A percentile compares a stretch with the other conserved stretches of the same genome.
Conservation (phyloP, 495 filamentous ascomycete genomes). For the Penicillium verhagenii region DNA sequence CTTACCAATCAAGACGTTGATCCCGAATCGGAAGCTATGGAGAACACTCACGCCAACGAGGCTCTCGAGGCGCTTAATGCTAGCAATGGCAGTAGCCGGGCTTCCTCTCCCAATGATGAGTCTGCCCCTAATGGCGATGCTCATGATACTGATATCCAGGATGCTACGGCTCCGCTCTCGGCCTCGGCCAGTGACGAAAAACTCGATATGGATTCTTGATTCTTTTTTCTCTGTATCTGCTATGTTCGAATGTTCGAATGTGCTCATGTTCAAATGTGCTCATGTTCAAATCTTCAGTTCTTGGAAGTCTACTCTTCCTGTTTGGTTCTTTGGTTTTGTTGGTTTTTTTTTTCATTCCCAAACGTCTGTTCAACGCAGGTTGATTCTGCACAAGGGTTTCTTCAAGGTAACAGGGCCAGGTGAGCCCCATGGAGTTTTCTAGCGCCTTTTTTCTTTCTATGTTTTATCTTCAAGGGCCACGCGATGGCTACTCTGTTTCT, state of each 20-base stretch:
- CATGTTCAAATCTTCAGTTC: background rate
- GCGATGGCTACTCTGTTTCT: slow-evolving; percentile 20
- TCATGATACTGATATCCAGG: background rate
- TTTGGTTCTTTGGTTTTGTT: too few relatives aligned
- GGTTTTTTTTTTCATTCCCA: slow-evolving; percentile 10
- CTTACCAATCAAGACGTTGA: slow-evolving; percentile 48
- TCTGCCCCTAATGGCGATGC: slow-evolving; percentile 2
- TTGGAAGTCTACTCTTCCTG: slow-evolving; percentile 9
- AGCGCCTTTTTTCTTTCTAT: slow-evolving; percentile 15
- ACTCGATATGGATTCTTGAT: slow-evolving; percentile 17
- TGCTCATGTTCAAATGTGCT: background rate
- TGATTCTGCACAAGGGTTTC: slow-evolving; percentile 19
- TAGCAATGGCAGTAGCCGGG: slow-evolving; percentile 36
- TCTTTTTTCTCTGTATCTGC: slow-evolving; percentile 1
- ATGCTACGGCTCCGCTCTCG: background rate
- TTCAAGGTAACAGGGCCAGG: slow-evolving; percentile 17
- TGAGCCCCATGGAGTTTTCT: slow-evolving; percentile 21
- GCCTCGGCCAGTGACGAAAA: background rate
- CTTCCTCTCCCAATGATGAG: slow-evolving; percentile 20
- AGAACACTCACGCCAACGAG: slow-evolving; percentile 48
- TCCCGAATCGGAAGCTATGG: slow-evolving; percentile 38
- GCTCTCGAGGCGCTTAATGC: slow-evolving; percentile 46
- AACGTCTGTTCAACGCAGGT: slow-evolving; percentile 7
- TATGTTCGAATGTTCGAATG: background rate
- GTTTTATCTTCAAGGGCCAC: slow-evolving; percentile 14